Evolutionary conservation across 2,329 filamentous ascomycete genomes (phyloP).

Genomic region (Pseudogymnoascus sp.): DNA sequence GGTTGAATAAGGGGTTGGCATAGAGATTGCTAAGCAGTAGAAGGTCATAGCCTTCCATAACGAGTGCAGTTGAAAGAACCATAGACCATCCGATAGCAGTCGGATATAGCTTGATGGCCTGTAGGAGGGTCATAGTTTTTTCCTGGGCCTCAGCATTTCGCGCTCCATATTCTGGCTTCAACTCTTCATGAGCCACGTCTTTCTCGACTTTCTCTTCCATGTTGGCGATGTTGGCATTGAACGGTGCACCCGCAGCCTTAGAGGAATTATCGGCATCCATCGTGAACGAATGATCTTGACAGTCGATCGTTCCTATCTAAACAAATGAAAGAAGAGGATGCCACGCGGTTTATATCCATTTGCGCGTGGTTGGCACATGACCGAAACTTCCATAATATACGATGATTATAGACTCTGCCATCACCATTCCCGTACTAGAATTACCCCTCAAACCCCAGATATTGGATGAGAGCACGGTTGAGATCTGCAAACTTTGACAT

Average conservation of each 20-base stretch:
- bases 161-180: not conserved
- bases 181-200: not conserved
- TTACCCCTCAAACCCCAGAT: slow-evolving; percentile 2
- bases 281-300: not conserved
- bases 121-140: slow-evolving; percentile 42
- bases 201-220: not conserved
- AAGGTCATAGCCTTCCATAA: slow-evolving; percentile 33
- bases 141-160: slow-evolving; percentile 25
- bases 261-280: not conserved
- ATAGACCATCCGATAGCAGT: slow-evolving; percentile 35
- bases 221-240: not conserved
- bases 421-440: not conserved
- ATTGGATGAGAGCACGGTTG: not conserved
- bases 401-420: not conserved
- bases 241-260: not conserved
- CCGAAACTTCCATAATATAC: not conserved
- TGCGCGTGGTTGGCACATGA: not conserved
- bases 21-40: slow-evolving; percentile 28
- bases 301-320: not conserved
- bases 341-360: not conserved
- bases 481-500: not conserved
- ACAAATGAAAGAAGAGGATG: not conserved
- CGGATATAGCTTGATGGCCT: slow-evolving; percentile 42
- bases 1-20: slow-evolving; percentile 22
- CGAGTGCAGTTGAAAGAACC: slow-evolving; percentile 27